phyloP scores from a whole-genome alignment of 768 basidiomycete genomes.

The Termitomyces sp. region DNA sequence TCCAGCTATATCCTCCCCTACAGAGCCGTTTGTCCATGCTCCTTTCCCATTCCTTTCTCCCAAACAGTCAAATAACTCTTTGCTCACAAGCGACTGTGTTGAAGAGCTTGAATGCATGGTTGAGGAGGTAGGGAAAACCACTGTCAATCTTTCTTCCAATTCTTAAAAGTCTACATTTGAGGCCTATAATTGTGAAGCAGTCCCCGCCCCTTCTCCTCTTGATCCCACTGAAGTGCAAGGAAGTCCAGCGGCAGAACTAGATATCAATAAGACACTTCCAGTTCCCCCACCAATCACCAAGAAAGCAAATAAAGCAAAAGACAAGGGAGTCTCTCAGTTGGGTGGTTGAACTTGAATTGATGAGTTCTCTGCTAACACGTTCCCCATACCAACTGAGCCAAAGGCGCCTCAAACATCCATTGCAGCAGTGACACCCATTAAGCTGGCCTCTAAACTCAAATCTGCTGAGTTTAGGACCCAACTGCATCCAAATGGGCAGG shows the following conservation, averaged over 20 bases:
- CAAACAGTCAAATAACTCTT: slow-evolving; percentile 40
- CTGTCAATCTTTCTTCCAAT: slow-evolving; percentile 31
- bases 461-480: slow-evolving; percentile 4
- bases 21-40: slow-evolving; percentile 42
- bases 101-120: slow-evolving; percentile 70
- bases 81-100: slow-evolving; percentile 54
- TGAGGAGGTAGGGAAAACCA: slow-evolving; percentile 40
- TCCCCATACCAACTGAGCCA: not conserved
- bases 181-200: not conserved
- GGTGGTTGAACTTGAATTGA: slow-evolving; percentile 23
- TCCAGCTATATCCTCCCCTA: not conserved
- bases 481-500: slow-evolving; percentile 10
- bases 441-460: slow-evolving; percentile 12
- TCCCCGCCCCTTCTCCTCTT: not conserved
- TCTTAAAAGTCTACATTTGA: slow-evolving; percentile 18
- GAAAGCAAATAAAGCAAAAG: slow-evolving; percentile 24
- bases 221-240: not conserved
- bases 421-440: slow-evolving; percentile 34
- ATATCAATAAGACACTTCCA: slow-evolving; percentile 56
- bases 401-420: slow-evolving; percentile 47
- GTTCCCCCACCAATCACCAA: slow-evolving; percentile 46
- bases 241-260: not conserved
- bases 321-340: slow-evolving; percentile 7
- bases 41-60: slow-evolving; percentile 69
- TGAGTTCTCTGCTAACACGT: slow-evolving; percentile 14